These are phyloP conservation scores for Gautieria morchelliformis DNA, from an alignment of 768 basidiomycete genomes.

Conservation along the genomic window DNA sequence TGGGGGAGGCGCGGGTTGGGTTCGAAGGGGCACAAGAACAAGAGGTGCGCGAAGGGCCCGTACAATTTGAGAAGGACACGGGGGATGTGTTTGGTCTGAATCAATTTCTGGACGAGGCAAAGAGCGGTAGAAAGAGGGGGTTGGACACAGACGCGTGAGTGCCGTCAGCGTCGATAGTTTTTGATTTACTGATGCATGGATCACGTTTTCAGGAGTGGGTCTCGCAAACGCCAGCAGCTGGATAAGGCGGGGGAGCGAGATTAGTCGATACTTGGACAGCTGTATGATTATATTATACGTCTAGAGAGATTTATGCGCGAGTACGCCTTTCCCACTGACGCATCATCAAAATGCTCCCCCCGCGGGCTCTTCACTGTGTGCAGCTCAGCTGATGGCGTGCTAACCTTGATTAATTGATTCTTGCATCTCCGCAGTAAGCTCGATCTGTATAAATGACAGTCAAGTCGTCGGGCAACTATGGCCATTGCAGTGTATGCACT, in stretches of 20 bases:
- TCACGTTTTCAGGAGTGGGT: conserved; percentile 32
- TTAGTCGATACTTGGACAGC: conserved; percentile 1
- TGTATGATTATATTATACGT: too few species aligned
- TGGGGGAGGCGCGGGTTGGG: conserved; percentile 76
- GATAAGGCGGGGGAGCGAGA: conserved; percentile 47
- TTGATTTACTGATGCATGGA: neutral
- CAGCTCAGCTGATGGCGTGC: too few species aligned
- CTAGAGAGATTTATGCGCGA: too few species aligned
- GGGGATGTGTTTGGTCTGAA: conserved; percentile 96
- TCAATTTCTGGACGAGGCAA: conserved; percentile 95
- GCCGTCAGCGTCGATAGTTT: conserved; percentile 8
- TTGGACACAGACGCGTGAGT: conserved; percentile 67
- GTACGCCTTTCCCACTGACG: too few species aligned
- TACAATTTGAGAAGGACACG: conserved; percentile 97
- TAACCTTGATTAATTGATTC: too few species aligned
- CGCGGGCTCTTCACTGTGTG: too few species aligned
- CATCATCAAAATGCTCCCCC: too few species aligned
- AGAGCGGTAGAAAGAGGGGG: conserved; percentile 87
- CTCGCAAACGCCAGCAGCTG: conserved; percentile 62
- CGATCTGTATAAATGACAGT: too few species aligned
- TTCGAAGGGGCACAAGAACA: conserved; percentile 88
- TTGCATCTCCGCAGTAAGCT: too few species aligned
- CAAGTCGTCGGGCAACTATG: too few species aligned
- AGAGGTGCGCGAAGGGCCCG: conserved; percentile 84
- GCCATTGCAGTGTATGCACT: too few species aligned